phyloP scores from a whole-genome alignment of 1,284 basidiomycete genomes.

The Ganoderma lingzhi region DNA sequence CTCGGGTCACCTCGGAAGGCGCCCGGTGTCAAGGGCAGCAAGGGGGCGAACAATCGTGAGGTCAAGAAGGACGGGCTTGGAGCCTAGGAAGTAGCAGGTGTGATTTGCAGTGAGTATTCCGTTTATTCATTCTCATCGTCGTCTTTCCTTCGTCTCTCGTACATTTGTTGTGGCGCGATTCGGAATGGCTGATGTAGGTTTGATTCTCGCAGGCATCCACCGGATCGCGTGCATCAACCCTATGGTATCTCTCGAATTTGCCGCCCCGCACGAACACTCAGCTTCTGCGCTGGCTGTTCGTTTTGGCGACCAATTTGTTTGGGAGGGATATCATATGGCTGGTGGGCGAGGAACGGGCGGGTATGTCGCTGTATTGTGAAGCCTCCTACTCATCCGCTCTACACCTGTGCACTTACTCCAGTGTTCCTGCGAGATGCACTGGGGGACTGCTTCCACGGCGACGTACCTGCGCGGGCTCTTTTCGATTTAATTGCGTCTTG shows the following conservation, averaged over 20 bases:
- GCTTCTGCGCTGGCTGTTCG: background rate
- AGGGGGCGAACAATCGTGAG: background rate
- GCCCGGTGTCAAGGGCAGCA: background rate
- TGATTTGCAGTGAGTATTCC: constrained; percentile 19
- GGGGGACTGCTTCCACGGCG: constrained; percentile 5
- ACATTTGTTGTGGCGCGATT: background rate
- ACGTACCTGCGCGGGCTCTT: constrained; percentile 6
- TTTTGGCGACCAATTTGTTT: background rate
- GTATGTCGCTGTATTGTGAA: background rate
- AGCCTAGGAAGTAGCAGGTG: background rate
- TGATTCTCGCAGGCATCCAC: background rate
- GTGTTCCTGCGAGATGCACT: background rate
- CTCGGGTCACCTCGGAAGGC: constrained; percentile 26
- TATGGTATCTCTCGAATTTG: constrained; percentile 17
- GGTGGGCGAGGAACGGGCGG: constrained; percentile 7
- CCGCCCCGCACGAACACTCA: constrained; percentile 12
- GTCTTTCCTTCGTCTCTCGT: background rate
- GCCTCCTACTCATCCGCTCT: background rate
- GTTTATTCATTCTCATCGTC: background rate
- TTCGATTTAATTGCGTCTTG: background rate
- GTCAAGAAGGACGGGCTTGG: background rate
- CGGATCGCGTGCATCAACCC: constrained; percentile 6
- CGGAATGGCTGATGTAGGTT: background rate
- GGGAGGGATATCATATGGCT: constrained; percentile 3
- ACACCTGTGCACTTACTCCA: background rate